Conservation (phyloP, 768 basidiomycete genomes). For the Xerocomus potaroensis region DNA sequence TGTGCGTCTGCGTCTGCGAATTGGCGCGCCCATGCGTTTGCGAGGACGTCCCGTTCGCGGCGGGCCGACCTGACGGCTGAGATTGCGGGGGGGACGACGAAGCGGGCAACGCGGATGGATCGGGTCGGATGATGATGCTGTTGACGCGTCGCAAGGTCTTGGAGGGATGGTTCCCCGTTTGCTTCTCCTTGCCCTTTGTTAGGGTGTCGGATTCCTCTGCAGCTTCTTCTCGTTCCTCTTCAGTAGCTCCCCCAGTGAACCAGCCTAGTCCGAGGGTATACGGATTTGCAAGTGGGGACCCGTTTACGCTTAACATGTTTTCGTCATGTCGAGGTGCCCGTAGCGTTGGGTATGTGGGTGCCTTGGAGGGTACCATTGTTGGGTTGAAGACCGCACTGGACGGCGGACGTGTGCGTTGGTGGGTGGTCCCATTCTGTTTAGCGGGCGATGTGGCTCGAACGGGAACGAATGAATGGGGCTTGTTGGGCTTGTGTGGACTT, state of each 20-base stretch:
- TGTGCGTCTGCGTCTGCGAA: slow-evolving; percentile 48
- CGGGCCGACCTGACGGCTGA: slow-evolving; percentile 7
- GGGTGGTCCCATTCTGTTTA: slow-evolving; percentile 32
- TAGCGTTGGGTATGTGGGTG: slow-evolving; percentile 41
- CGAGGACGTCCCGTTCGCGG: slow-evolving; percentile 13
- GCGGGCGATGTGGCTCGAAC: slow-evolving; percentile 49
- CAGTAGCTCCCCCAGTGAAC: slow-evolving; percentile 40
- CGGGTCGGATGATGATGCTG: slow-evolving; percentile 58
- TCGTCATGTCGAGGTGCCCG: slow-evolving; percentile 73
- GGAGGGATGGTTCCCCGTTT: slow-evolving; percentile 8
- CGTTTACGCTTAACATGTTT: slow-evolving; percentile 76
- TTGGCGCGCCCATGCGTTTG: slow-evolving; percentile 42
- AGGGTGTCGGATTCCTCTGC: too few relatives aligned
- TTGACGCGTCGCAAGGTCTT: slow-evolving; percentile 41
- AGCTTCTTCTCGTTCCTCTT: slow-evolving; percentile 23
- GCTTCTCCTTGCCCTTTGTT: slow-evolving; percentile 25
- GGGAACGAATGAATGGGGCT: slow-evolving; percentile 25
- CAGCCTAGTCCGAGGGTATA: slow-evolving; percentile 62
- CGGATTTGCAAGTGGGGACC: slow-evolving; percentile 78
- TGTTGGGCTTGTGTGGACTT: slow-evolving; percentile 33
- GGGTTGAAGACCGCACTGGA: slow-evolving; percentile 73
- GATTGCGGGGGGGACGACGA: slow-evolving; percentile 19
- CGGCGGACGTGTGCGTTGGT: slow-evolving; percentile 40
- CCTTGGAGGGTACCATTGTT: slow-evolving; percentile 43
- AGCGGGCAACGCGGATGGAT: slow-evolving; percentile 37